Conservation (phyloP, 306 rosid genomes). For the Glycine tomentella region DNA sequence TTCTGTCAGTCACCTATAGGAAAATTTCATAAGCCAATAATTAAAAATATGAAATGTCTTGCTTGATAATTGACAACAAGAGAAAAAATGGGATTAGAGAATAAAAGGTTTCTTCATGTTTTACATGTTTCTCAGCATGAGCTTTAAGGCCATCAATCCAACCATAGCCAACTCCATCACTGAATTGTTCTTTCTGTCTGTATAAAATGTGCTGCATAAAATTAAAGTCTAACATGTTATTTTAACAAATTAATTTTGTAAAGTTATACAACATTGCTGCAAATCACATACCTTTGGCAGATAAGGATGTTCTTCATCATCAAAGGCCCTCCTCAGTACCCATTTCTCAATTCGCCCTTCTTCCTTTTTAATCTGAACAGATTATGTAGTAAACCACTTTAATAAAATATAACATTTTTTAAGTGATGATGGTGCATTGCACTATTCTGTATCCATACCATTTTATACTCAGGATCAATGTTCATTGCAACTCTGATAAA, state of each 20-base stretch:
- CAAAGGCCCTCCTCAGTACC: constrained; percentile 83
- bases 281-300: constrained; percentile 72
- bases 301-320: constrained; percentile 80
- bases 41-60: constrained; percentile 7
- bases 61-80: not conserved
- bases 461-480: constrained; percentile 77
- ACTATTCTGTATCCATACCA: constrained; percentile 53
- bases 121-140: constrained; percentile 81
- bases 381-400: constrained; percentile 12
- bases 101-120: not conserved
- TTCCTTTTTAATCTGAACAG: constrained; percentile 62
- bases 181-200: constrained; percentile 90
- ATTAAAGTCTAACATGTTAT: constrained; percentile 38
- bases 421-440: not conserved
- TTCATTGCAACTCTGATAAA: constrained; percentile 74
- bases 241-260: not conserved
- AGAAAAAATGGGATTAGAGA: not conserved
- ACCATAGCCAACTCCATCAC: constrained; percentile 91
- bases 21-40: constrained; percentile 10
- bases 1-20: constrained; percentile 72
- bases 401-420: not conserved
- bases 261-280: not conserved
- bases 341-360: constrained; percentile 87
- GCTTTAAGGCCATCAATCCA: constrained; percentile 93
- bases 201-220: constrained; percentile 75